A percentile compares a stretch with the other conserved stretches of the same genome.
These are phyloP conservation scores for Lithospermum erythrorhizon DNA, from an alignment of 257 asterid species.

Conservation along the genomic window DNA sequence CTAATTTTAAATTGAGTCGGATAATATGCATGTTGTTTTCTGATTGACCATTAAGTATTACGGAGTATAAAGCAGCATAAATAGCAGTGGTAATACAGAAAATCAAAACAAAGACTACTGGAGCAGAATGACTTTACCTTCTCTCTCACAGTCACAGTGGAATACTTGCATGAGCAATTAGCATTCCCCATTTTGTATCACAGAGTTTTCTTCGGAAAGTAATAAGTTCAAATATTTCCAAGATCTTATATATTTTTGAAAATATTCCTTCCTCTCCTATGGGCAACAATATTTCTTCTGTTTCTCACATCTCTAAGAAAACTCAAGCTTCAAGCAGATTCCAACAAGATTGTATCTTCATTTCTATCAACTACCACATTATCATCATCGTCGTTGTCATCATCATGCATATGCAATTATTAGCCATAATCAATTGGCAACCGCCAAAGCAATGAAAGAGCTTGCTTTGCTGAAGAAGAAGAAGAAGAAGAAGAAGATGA, in stretches of 20 bases:
- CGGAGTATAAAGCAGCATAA: background rate
- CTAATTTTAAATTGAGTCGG: no score
- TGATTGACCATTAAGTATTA: no score
- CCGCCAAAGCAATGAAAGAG: constrained; percentile 34
- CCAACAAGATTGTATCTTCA: constrained; percentile 8
- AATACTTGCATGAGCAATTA: constrained; percentile 34
- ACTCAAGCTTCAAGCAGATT: constrained; percentile 8
- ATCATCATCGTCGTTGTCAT: no score
- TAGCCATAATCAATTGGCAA: constrained; percentile 64
- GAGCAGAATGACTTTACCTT: constrained; percentile 21
- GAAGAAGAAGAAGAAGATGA: constrained; percentile 20
- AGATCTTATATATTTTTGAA: constrained; percentile 1
- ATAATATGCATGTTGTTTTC: no score
- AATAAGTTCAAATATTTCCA: constrained; percentile 6
- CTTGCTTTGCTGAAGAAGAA: constrained; percentile 22
- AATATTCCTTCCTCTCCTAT: constrained; percentile 1
- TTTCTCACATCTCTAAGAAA: constrained; percentile 22
- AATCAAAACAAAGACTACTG: background rate
- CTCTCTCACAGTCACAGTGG: constrained; percentile 32
- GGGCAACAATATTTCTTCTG: constrained; percentile 7
- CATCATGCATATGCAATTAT: constrained; percentile 7
- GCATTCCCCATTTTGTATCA: constrained; percentile 28
- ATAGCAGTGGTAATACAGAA: background rate
- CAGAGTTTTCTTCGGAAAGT: constrained; percentile 7
- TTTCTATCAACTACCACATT: constrained; percentile 16